These are phyloP conservation scores for Boletus barrowsii DNA, from an alignment of 768 basidiomycete species.

Conservation along the genomic window DNA sequence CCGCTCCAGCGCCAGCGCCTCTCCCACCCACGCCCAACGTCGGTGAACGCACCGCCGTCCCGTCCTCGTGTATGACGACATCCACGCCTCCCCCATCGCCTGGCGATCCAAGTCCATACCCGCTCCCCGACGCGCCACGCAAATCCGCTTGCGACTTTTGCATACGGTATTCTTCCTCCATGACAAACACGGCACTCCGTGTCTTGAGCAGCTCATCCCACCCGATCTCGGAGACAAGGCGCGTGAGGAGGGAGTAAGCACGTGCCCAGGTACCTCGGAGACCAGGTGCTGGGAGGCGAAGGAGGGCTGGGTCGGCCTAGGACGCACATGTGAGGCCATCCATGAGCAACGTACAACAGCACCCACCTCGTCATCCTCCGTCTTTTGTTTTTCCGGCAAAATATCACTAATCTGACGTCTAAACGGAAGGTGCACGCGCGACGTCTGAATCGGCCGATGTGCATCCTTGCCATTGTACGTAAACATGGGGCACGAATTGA, in stretches of 20 bases:
- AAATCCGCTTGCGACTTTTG: slow-evolving; percentile 84
- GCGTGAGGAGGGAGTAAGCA: slow-evolving; percentile 87
- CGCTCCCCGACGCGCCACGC: slow-evolving; percentile 31
- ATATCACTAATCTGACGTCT: slow-evolving; percentile 86
- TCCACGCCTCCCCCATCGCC: slow-evolving; percentile 13
- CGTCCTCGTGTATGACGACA: slow-evolving; percentile 62
- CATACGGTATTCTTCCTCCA: slow-evolving; percentile 99
- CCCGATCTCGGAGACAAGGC: slow-evolving; percentile 90
- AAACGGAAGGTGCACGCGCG: slow-evolving; percentile 82
- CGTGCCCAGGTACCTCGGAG: slow-evolving; percentile 95
- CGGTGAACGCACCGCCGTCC: slow-evolving; percentile 37
- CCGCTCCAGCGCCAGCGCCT: slow-evolving; percentile 26
- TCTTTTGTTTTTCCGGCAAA: slow-evolving; percentile 77
- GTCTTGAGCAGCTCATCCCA: slow-evolving; percentile 99
- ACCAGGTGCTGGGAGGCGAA: slow-evolving; percentile 92
- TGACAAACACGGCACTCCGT: slow-evolving; percentile 93
- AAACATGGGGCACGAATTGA: slow-evolving; percentile 99
- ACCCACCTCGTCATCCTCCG: slow-evolving; percentile 78
- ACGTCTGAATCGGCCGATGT: slow-evolving; percentile 78
- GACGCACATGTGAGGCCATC: neutral
- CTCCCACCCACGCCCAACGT: neutral
- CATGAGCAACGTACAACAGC: neutral
- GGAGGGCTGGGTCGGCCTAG: slow-evolving; percentile 90
- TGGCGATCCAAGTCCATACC: neutral
- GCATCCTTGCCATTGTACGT: slow-evolving; percentile 96